Evolutionary conservation across 164 flowering plant genomes (phyloP), one percentile per base, ranked within the genome.

Genomic region (Piper longum): DNA sequence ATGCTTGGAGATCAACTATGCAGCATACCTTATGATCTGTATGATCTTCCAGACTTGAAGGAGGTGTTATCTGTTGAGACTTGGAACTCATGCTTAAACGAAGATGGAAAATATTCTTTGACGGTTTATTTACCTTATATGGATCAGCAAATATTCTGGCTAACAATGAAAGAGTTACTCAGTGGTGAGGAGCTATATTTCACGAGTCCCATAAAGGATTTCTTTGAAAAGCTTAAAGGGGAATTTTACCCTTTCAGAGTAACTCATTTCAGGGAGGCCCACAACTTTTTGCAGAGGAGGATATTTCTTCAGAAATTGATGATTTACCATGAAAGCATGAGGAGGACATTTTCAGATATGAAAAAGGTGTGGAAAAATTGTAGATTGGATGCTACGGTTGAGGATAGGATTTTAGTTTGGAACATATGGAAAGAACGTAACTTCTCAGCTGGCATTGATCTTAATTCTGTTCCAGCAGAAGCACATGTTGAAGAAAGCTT

Each of bases 11-110:
- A 66, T 71, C 76, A 72, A 63, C 43, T 54, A 41, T 78, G 74
- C 66, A 75, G 68, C 67, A 69, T 78, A 62, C 81, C 78, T 1
- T 78, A 70, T 64, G 78, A 73, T 60, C 75, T 78, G 45, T 78
- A 70, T 69, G 78, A 66, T 63, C 75, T 78, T 40, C 78, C 73
- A 26, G 71, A 75, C 66, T 58, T 78, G 42, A 73, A 58, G 64
- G 75, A 65, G 40, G 71, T 78, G 61, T 67, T 78, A 61, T 78
- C 78, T 14, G 52, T 72, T 17, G 74, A 78, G 45, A 70, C 78
- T 19, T 78, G 78, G 78, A 78, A 78, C 67, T 72, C 68, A 2
- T 70, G 67, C 60, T 69, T 78, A 64, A 78, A 76, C 9, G 81
- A 78, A 39, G 76, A 72, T 57, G 76, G 75, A 62, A 78, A 74